Percentiles rank a stretch among this genome's conserved stretches.
These are phyloP conservation scores for Coemansia sp. DNA, from an alignment of 192 early-diverging fungal genomes.

Conservation along the genomic window DNA sequence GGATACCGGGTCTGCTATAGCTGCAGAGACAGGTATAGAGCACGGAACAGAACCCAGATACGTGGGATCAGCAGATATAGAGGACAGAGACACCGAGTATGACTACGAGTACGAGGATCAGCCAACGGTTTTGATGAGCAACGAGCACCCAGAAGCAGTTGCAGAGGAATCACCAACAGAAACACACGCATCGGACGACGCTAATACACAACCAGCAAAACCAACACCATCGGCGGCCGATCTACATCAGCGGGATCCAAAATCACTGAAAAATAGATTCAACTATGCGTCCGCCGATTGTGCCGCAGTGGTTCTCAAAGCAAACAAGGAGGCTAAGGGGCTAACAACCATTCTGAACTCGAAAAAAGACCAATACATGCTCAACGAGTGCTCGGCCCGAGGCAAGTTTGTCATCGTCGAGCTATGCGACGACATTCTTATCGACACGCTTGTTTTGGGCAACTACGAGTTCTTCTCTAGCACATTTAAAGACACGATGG, in stretches of 20 bases:
- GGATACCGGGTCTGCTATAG: background rate
- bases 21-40: background rate
- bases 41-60: background rate
- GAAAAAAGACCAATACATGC: constrained; percentile 95
- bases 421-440: constrained; percentile 91
- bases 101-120: background rate
- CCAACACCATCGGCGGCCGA: constrained; percentile 2
- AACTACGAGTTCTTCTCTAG: constrained; percentile 98
- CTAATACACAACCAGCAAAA: background rate
- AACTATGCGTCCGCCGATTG: constrained; percentile 96
- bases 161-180: background rate
- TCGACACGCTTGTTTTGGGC: constrained; percentile 87
- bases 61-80: background rate
- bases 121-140: background rate
- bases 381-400: constrained; percentile 79
- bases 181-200: background rate
- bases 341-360: constrained; percentile 81
- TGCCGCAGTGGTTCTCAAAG: constrained; percentile 81
- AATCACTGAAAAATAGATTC: constrained; percentile 80
- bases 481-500: constrained; percentile 85
- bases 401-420: constrained; percentile 88
- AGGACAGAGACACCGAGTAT: background rate
- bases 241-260: constrained; percentile 40
- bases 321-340: constrained; percentile 84
- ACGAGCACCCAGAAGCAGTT: background rate